Conservation (phyloP, 2,329 filamentous ascomycete genomes). For the Tolypocladium sp. region DNA sequence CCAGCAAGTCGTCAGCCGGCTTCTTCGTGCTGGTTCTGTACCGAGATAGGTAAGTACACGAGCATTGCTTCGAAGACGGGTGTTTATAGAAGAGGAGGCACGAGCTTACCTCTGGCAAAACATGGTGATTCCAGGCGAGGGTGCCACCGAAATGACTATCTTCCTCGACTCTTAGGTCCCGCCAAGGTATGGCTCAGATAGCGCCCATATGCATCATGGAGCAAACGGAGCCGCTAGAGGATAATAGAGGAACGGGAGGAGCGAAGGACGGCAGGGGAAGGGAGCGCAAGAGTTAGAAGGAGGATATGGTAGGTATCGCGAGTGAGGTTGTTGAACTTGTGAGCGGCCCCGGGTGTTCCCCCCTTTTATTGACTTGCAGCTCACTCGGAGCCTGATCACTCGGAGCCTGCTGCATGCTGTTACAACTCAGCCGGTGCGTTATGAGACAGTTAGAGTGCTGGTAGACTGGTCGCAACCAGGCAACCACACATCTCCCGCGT, state of each 20-base stretch:
- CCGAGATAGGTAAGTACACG: not conserved
- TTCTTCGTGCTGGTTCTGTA: slow-evolving; percentile 70
- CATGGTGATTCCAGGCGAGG: slow-evolving; percentile 4
- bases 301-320: not conserved
- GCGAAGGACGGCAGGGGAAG: not conserved
- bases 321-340: not conserved
- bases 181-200: not conserved
- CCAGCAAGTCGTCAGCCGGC: slow-evolving; percentile 72
- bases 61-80: not conserved
- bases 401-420: no score
- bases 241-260: not conserved
- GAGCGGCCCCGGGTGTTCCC: no score
- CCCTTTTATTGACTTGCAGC: no score
- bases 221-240: not conserved
- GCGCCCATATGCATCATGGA: not conserved
- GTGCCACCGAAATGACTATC: not conserved
- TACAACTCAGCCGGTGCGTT: no score
- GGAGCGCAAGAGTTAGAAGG: not conserved
- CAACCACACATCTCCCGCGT: no score
- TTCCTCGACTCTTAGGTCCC: not conserved
- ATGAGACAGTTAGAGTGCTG: no score
- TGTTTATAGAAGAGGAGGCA: not conserved
- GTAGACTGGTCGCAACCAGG: no score
- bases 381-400: no score
- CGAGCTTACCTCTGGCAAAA: slow-evolving; percentile 8